Evolutionary conservation across 352 stramenopile species (phyloP).

Genomic region (Phytophthora colocasiae): DNA sequence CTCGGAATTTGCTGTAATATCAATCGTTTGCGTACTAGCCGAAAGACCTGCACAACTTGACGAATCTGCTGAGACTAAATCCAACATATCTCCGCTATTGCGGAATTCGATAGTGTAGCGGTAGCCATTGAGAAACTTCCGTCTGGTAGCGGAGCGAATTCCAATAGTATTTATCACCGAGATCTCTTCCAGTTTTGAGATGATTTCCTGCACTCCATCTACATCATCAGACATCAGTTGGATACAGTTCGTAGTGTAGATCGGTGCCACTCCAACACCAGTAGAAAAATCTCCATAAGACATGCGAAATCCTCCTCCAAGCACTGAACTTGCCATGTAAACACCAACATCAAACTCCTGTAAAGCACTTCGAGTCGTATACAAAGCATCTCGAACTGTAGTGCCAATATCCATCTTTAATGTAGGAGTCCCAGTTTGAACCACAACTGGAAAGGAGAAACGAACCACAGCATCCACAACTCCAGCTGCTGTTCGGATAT

Average conservation of each 20-base stretch:
- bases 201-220: conserved; percentile 55
- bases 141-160: conserved; percentile 41
- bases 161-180: conserved; percentile 64
- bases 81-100: conserved; percentile 58
- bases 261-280: conserved; percentile 29
- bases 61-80: conserved; percentile 52
- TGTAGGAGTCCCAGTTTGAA: conserved; percentile 38
- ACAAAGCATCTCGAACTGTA: conserved; percentile 39
- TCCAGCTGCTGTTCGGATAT: conserved; percentile 47
- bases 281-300: conserved; percentile 64
- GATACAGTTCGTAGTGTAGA: conserved; percentile 61
- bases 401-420: conserved; percentile 53
- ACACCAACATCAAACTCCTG: conserved; percentile 75
- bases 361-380: conserved; percentile 49
- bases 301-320: conserved; percentile 57
- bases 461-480: conserved; percentile 57
- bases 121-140: conserved; percentile 48
- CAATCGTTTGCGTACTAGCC: conserved; percentile 70
- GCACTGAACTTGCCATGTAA: conserved; percentile 48
- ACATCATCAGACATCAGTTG: conserved; percentile 45
- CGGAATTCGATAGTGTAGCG: conserved; percentile 61
- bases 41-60: conserved; percentile 42
- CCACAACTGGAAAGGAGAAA: conserved; percentile 60
- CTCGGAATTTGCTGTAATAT: conserved; percentile 45
- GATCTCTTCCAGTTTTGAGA: conserved; percentile 45